Evolutionary conservation across 1,284 basidiomycete genomes (phyloP).

Genomic region (Taiwanofungus camphoratus): DNA sequence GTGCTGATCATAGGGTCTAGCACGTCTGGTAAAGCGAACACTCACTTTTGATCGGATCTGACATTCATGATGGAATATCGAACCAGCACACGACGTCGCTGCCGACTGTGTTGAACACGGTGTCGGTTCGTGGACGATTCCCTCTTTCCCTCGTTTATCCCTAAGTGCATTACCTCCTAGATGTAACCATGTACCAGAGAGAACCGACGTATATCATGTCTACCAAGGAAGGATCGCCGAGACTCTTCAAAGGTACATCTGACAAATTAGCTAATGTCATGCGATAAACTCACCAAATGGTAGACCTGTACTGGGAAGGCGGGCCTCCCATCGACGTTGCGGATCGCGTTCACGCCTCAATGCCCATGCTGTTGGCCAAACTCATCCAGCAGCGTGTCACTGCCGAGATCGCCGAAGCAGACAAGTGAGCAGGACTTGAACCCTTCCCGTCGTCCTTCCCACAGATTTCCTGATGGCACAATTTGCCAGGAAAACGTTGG

Average conservation of each 20-base stretch:
- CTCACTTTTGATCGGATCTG: background rate
- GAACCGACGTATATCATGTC: conserved; percentile 58
- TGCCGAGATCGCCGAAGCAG: conserved; percentile 43
- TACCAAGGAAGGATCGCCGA: conserved; percentile 38
- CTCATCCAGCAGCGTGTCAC: conserved; percentile 44
- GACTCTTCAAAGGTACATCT: conserved; percentile 30
- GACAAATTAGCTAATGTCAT: background rate
- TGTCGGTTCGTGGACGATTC: conserved; percentile 27
- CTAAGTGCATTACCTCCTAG: no score
- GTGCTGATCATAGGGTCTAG: conserved; percentile 45
- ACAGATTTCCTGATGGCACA: conserved; percentile 48
- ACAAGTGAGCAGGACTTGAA: conserved; percentile 41
- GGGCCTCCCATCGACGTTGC: conserved; percentile 43
- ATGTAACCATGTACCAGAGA: conserved; percentile 60
- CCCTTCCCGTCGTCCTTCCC: background rate
- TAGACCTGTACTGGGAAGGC: conserved; percentile 40
- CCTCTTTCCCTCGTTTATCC: no score
- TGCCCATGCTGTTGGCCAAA: conserved; percentile 41
- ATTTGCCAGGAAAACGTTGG: conserved; percentile 47
- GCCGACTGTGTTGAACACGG: conserved; percentile 41
- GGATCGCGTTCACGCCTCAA: conserved; percentile 46
- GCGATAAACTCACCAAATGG: no score
- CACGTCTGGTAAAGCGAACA: conserved; percentile 35
- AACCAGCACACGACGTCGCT: conserved; percentile 35
- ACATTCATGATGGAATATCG: no score